Conservation (phyloP, 441 rosid species). For the Mallotus japonicus region DNA sequence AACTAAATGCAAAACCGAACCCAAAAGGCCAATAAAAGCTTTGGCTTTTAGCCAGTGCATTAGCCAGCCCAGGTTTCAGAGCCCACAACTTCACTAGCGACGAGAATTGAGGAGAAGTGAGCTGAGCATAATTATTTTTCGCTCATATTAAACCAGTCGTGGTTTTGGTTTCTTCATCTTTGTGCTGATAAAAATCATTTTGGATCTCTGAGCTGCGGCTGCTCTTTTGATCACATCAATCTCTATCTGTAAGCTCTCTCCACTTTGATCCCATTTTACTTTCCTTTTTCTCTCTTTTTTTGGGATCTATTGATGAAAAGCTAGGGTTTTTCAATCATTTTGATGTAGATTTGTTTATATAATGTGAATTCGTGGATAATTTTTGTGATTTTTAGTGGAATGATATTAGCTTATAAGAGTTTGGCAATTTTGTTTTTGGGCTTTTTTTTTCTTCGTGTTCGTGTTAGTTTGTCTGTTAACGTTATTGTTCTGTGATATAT, state of each 20-base stretch:
- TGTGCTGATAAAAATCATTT: neutral
- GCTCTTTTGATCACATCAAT: conserved; percentile 15
- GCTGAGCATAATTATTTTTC: no score
- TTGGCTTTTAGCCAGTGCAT: no score
- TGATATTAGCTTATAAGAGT: neutral
- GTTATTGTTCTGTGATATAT: no score
- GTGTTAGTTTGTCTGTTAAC: no score
- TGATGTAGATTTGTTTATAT: neutral
- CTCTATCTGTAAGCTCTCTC: conserved; percentile 3
- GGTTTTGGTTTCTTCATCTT: neutral
- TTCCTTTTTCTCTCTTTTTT: neutral
- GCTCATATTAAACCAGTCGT: no score
- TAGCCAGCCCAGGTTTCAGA: no score
- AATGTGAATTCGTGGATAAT: neutral
- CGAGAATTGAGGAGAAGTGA: no score
- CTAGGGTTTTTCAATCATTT: neutral
- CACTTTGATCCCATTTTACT: neutral
- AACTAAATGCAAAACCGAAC: no score
- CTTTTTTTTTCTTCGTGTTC: no score
- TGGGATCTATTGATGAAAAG: neutral
- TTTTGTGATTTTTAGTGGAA: neutral
- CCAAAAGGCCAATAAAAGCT: no score
- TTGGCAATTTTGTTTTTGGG: neutral
- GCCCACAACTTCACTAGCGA: no score
- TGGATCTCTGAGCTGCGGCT: conserved; percentile 19